These are phyloP conservation scores for Umbelopsis sp. DNA, from an alignment of 192 early-diverging fungal genomes.

Conservation along the genomic window DNA sequence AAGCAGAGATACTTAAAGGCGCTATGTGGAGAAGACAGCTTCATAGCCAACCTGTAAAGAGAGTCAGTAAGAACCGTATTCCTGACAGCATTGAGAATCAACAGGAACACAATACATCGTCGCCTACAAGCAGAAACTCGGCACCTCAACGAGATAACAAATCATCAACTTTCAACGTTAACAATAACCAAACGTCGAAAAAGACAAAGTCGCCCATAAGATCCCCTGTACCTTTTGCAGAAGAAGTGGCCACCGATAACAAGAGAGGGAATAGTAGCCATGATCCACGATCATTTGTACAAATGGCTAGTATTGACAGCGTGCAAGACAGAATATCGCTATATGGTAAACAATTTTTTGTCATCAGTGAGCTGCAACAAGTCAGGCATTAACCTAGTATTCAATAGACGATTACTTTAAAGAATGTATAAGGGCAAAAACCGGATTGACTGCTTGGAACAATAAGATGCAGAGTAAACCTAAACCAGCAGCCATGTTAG, in stretches of 20 bases:
- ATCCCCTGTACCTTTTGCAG: background rate
- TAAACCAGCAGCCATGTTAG: conserved; percentile 6
- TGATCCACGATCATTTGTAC: background rate
- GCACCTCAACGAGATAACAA: background rate
- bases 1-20: background rate
- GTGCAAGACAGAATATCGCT: background rate
- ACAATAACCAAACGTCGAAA: background rate
- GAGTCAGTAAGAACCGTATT: background rate
- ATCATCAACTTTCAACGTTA: background rate
- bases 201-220: background rate
- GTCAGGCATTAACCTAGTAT: background rate
- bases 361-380: background rate
- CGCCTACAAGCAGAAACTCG: background rate
- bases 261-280: background rate
- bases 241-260: background rate
- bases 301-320: background rate
- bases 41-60: background rate
- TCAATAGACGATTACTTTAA: background rate
- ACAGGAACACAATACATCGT: background rate
- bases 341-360: background rate
- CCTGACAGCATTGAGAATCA: background rate
- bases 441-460: background rate
- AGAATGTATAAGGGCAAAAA: conserved; percentile 11
- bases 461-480: background rate
- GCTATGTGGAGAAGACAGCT: conserved; percentile 3